Base-by-base conservation (phyloP, 1,284 basidiomycete species). In the Exsudoporus floridanus region DNA sequence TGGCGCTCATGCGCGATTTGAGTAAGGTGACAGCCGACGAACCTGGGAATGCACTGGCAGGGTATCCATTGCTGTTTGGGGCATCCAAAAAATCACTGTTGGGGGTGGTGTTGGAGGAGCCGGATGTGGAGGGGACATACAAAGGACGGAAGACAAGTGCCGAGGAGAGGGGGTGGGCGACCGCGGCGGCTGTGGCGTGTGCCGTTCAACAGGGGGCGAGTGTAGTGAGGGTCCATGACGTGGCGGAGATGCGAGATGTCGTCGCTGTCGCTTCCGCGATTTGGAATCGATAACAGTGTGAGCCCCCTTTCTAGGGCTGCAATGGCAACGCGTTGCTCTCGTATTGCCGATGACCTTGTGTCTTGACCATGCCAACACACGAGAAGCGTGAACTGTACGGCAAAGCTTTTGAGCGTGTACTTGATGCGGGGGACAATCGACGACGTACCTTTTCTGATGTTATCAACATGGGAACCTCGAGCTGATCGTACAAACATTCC, bases 301-400 rank as follows among this genome's bases (percentile, higher is more conserved):
- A 16, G 13, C 8, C 14, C 13, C n/a, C 27, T 14, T 4, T 5
- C 7, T 27, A 4, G 7, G 13, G 19, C 14, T 21, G n/a, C 13
- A 21, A 21, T 38, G 13, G 8, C 33, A 18, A 18, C 3, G 13
- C 5, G 13, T 9, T 14, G 19, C 7, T 8, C 23, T 16, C 16
- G 21, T 23, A 8, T 23, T n/a, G 3, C 21, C 21, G 14, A 16
- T 23, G 8, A 16, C 21, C 16, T 79, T 97, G 94, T 68, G 90
- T 92, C 82, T 93, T 97, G 85, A 98, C 95, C 88, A 98, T 98
- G 78, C 94, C 95, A 77, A 94, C 95, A 86, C 96, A 95, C 77
- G 94, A 74, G 95, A 98, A 77, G 96, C 95, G 91, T 98, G 95
- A 80, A 98, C 96, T 90, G 10, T n/a, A 35, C 34, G 9, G 30